These are phyloP conservation scores for Aspergillus melleus DNA, from an alignment of 2,329 filamentous ascomycete species.

Conservation along the genomic window DNA sequence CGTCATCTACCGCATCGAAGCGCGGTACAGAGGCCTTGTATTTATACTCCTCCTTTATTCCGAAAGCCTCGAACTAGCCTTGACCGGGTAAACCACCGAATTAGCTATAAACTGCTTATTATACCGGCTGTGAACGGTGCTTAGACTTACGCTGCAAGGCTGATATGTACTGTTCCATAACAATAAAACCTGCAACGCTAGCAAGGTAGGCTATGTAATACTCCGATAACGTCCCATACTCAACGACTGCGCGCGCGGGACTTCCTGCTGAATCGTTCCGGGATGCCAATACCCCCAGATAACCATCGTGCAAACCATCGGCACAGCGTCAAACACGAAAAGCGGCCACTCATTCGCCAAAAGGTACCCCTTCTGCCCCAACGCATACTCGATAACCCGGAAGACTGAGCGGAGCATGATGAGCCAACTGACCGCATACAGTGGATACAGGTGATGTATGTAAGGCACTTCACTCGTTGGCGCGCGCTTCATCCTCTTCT, in stretches of 20 bases:
- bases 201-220: too few species aligned
- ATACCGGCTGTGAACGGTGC: too few species aligned
- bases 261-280: not conserved
- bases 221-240: too few species aligned
- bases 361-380: conserved; percentile 44
- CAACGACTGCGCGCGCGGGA: not conserved
- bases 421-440: conserved; percentile 25
- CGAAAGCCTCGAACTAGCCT: too few species aligned
- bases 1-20: too few species aligned
- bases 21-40: too few species aligned
- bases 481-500: conserved; percentile 16
- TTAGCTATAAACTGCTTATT: too few species aligned
- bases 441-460: conserved; percentile 14
- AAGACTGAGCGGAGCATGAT: conserved; percentile 49
- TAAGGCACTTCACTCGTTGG: conserved; percentile 17
- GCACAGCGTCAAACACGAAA: conserved; percentile 44
- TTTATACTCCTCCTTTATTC: too few species aligned
- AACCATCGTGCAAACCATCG: conserved; percentile 33
- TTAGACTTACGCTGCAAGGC: too few species aligned
- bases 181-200: too few species aligned
- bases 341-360: conserved; percentile 43
- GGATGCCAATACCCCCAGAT: conserved; percentile 10
- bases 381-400: conserved; percentile 49
- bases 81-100: too few species aligned
- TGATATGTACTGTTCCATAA: too few species aligned